These are phyloP conservation scores for Aureobasidium musti DNA, from an alignment of 2,329 filamentous ascomycete species.

Conservation along the genomic window DNA sequence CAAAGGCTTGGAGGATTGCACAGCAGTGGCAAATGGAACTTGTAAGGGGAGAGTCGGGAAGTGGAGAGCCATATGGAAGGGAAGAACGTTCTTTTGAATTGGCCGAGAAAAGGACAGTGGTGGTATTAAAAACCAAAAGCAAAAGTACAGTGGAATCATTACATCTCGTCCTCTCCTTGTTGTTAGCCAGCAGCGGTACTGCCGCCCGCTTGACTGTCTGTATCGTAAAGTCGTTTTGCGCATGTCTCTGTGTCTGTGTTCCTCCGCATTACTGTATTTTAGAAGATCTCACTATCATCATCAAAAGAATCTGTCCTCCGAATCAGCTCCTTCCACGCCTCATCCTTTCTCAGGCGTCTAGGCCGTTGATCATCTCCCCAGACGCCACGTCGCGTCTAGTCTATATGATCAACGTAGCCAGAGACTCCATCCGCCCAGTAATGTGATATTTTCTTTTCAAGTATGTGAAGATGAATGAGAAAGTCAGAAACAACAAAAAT, in stretches of 20 bases:
- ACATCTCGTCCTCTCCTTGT: conserved; percentile 7
- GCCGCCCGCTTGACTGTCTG: conserved; percentile 5
- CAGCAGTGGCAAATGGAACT: background rate
- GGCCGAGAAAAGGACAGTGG: background rate
- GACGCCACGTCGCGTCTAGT: background rate
- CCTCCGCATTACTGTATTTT: conserved; percentile 5
- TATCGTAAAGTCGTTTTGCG: conserved; percentile 18
- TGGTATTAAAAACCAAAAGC: conserved; percentile 4
- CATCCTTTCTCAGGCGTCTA: background rate
- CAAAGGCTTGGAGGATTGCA: background rate
- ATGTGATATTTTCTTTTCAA: conserved; percentile 4
- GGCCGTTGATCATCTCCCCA: background rate
- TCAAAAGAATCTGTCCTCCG: conserved; percentile 26
- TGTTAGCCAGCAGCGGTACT: background rate
- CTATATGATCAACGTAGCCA: background rate
- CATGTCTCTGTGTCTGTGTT: background rate
- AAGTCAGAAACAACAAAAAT: conserved; percentile 20
- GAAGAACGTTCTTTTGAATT: background rate
- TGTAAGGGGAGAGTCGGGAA: background rate
- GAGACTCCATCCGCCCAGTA: background rate
- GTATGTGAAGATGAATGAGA: conserved; percentile 15
- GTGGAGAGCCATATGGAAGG: background rate
- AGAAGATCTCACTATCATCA: conserved; percentile 25
- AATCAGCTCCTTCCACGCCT: conserved; percentile 18
- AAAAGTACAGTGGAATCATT: conserved; percentile 11